These are phyloP conservation scores for Urochloa ruziziensis DNA, from an alignment of 176 grass and related monocot genomes.

Conservation along the genomic window DNA sequence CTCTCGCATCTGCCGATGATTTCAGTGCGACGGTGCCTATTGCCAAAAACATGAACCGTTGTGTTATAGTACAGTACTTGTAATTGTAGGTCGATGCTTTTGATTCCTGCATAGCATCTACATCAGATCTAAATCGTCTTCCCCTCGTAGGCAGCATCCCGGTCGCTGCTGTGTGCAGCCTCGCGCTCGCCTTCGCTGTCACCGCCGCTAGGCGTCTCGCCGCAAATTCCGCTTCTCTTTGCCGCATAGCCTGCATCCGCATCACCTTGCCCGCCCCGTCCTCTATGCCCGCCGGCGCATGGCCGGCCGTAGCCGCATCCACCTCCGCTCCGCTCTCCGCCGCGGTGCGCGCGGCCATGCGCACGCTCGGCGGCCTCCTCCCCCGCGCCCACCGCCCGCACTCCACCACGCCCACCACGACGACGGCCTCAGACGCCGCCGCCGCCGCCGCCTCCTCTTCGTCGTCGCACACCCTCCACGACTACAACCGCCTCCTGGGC, in stretches of 20 bases:
- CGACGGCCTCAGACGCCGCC: not conserved
- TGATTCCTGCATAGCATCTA: not conserved
- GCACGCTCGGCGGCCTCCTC: slow-evolving; percentile 29
- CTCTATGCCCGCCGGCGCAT: slow-evolving; percentile 45
- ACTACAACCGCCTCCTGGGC: slow-evolving; percentile 72
- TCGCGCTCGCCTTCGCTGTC: not conserved
- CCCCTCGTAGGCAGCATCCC: not conserved
- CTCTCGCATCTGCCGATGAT: not conserved
- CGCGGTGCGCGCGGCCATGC: slow-evolving; percentile 37
- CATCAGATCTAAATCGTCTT: not conserved
- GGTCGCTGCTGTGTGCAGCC: not conserved
- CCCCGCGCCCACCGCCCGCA: slow-evolving; percentile 7
- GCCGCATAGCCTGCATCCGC: not conserved
- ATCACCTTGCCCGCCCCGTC: not conserved
- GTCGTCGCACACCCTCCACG: slow-evolving; percentile 35
- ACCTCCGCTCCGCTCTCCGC: slow-evolving; percentile 8
- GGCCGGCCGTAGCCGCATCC: slow-evolving; percentile 10
- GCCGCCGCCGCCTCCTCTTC: slow-evolving; percentile 28
- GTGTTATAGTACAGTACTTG: not conserved
- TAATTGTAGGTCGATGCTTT: not conserved
- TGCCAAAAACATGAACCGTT: not conserved
- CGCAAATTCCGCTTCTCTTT: not conserved
- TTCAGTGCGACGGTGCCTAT: not conserved
- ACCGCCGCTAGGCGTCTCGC: not conserved
- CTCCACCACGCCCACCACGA: slow-evolving; percentile 2